Evolutionary conservation across 441 rosid species (phyloP).

Genomic region (Metrosideros polymorpha): DNA sequence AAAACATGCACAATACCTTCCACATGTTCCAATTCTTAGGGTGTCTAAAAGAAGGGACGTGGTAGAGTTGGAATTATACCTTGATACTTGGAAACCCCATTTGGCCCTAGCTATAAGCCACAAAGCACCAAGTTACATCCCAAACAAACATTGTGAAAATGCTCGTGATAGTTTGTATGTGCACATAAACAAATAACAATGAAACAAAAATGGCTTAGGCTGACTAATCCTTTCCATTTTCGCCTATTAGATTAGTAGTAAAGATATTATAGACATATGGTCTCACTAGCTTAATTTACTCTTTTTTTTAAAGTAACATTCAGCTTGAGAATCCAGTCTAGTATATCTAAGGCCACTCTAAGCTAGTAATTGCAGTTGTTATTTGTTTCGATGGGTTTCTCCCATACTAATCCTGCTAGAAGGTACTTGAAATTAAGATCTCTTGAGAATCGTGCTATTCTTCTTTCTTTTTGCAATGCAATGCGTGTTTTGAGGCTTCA

Average conservation of each 20-base stretch:
- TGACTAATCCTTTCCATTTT: not conserved
- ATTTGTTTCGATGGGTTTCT: constrained; percentile 23
- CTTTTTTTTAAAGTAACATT: not conserved
- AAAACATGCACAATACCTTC: not conserved
- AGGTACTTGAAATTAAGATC: constrained; percentile 41
- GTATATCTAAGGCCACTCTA: not conserved
- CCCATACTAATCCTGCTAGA: constrained; percentile 35
- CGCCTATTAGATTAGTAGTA: not conserved
- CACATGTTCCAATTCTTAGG: not conserved
- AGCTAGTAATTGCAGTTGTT: not conserved
- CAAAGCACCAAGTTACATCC: not conserved
- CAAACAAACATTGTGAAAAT: not conserved
- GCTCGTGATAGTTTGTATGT: not conserved
- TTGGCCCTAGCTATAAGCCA: no score
- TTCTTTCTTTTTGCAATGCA: constrained; percentile 62
- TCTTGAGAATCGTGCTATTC: constrained; percentile 59
- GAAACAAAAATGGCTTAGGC: not conserved
- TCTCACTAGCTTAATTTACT: not conserved
- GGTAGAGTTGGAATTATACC: not conserved
- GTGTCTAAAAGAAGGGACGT: not conserved
- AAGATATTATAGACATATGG: not conserved
- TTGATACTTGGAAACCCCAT: not conserved
- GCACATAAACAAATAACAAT: not conserved
- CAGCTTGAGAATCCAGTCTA: not conserved
- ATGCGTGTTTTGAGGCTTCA: constrained; percentile 60